phyloP scores from a whole-genome alignment of 2,329 filamentous ascomycete species.

The Colletotrichum liaoningense region DNA sequence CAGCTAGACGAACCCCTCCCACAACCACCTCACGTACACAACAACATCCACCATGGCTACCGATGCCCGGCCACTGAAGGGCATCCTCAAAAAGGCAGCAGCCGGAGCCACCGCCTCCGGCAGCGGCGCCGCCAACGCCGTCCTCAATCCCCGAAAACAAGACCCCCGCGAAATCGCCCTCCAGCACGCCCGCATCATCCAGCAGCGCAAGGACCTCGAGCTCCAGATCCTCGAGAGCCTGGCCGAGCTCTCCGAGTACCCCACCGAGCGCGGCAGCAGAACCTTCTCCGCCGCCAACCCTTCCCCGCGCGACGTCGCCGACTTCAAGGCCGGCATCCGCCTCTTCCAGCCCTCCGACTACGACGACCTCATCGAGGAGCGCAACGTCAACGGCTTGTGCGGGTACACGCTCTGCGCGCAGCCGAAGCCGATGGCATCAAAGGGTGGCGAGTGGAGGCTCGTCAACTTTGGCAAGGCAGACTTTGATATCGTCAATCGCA shows the following conservation, averaged over 20 bases:
- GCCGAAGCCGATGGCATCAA: conserved; percentile 66
- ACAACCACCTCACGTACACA: neutral
- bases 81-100: conserved; percentile 70
- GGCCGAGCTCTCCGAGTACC: conserved; percentile 75
- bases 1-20: neutral
- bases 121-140: conserved; percentile 29
- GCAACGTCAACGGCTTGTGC: conserved; percentile 84
- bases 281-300: conserved; percentile 57
- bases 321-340: conserved; percentile 75
- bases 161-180: conserved; percentile 74
- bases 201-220: conserved; percentile 85
- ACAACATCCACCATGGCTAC: conserved; percentile 55
- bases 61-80: conserved; percentile 55
- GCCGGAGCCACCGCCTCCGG: conserved; percentile 56
- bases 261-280: conserved; percentile 48
- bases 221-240: conserved; percentile 78
- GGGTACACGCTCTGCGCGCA: conserved; percentile 84
- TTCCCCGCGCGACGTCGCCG: conserved; percentile 68
- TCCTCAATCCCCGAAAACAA: conserved; percentile 45
- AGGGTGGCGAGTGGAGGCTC: conserved; percentile 76
- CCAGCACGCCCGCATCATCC: conserved; percentile 84
- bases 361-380: conserved; percentile 88
- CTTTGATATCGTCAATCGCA: conserved; percentile 75
- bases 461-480: conserved; percentile 63
- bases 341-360: conserved; percentile 90